Evolutionary conservation across 768 basidiomycete genomes (phyloP).

Genomic region (Mrakia blollopis): DNA sequence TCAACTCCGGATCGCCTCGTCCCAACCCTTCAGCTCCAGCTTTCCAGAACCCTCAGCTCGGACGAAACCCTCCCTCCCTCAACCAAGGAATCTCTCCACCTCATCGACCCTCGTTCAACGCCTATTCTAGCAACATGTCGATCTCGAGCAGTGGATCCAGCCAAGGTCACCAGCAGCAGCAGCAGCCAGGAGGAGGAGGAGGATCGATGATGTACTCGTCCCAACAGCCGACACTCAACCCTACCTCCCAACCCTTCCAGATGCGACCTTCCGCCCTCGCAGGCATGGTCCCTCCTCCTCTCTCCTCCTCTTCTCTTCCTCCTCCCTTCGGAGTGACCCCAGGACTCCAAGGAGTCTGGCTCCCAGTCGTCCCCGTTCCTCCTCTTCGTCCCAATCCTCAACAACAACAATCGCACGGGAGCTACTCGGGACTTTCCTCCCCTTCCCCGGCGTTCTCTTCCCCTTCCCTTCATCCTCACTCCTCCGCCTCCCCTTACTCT

Average conservation of each 20-base stretch:
- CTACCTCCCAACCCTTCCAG: constrained; percentile 16
- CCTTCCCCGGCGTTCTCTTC: background rate
- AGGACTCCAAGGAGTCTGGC: constrained; percentile 20
- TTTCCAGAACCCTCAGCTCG: background rate
- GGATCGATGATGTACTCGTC: constrained; percentile 4
- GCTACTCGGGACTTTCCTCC: background rate
- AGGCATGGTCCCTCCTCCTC: too few species aligned
- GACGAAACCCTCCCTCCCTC: background rate
- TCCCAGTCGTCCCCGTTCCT: constrained; percentile 15
- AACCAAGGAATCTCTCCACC: background rate
- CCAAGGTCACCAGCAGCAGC: constrained; percentile 6
- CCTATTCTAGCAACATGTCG: background rate
- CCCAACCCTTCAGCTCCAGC: constrained; percentile 12
- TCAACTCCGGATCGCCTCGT: background rate
- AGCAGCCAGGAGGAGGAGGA: background rate
- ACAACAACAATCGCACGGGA: background rate
- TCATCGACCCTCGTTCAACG: background rate
- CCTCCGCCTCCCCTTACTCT: background rate
- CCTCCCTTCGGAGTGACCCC: background rate
- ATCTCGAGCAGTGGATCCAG: background rate
- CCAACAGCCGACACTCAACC: constrained; percentile 1
- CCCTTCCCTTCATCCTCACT: background rate
- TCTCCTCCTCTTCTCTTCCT: too few species aligned
- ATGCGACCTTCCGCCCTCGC: too few species aligned
- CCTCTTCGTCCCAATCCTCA: background rate